These are phyloP conservation scores for Forsythia viridissima DNA, from an alignment of 257 asterid species.

Conservation along the genomic window DNA sequence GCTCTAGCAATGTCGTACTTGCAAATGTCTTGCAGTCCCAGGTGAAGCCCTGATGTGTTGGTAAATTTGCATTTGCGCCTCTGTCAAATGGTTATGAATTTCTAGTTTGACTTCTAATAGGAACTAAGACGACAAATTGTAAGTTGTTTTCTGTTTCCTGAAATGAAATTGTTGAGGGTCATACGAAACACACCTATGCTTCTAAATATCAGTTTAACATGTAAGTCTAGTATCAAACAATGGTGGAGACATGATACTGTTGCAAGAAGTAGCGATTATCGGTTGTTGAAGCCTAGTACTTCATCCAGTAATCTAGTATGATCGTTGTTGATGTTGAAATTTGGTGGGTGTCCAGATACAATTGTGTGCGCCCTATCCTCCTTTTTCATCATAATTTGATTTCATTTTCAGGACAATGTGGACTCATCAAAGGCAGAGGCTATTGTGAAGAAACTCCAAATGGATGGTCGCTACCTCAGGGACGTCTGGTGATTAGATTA, in stretches of 20 bases:
- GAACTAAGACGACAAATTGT: background rate
- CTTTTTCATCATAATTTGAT: background rate
- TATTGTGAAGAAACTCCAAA: conserved; percentile 68
- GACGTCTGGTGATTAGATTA: conserved; percentile 63
- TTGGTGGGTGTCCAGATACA: background rate
- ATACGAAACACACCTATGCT: background rate
- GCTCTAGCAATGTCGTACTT: background rate
- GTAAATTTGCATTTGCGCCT: background rate
- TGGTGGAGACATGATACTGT: background rate
- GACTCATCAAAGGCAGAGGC: conserved; percentile 69
- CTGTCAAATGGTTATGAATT: background rate
- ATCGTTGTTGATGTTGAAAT: background rate
- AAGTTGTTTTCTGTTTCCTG: background rate
- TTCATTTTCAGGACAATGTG: conserved; percentile 46
- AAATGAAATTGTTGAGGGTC: background rate
- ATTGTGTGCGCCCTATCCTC: background rate
- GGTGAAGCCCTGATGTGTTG: background rate
- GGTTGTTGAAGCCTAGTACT: background rate
- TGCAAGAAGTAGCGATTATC: background rate
- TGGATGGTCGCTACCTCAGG: conserved; percentile 74
- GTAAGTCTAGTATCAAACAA: background rate
- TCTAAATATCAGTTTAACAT: background rate
- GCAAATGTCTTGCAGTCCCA: background rate
- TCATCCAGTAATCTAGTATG: background rate
- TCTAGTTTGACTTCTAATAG: background rate